phyloP scores from a whole-genome alignment of 2,329 filamentous ascomycete genomes.

The Aspergillus flavus region DNA sequence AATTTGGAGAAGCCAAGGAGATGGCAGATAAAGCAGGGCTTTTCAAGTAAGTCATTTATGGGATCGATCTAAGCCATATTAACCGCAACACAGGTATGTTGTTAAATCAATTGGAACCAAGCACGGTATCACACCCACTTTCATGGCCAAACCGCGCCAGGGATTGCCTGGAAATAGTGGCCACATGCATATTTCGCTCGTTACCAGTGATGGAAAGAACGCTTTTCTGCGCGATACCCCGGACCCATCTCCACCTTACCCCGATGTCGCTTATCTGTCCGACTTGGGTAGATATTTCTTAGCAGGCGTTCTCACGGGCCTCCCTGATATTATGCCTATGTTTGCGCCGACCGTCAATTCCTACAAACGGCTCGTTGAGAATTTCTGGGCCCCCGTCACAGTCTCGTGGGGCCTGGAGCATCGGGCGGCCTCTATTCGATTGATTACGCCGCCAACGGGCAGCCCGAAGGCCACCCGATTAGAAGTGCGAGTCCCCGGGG shows the following conservation, averaged over 20 bases:
- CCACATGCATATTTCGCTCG: conserved; percentile 91
- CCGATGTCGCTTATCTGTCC: conserved; percentile 77
- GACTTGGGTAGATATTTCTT: conserved; percentile 92
- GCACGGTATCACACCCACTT: conserved; percentile 91
- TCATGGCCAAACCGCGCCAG: conserved; percentile 96
- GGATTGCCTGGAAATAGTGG: conserved; percentile 93
- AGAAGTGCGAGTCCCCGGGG: conserved; percentile 91
- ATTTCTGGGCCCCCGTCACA: conserved; percentile 98
- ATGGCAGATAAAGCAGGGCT: conserved; percentile 92
- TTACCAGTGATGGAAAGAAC: conserved; percentile 79
- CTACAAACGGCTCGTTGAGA: conserved; percentile 97
- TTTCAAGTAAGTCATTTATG: conserved; percentile 70
- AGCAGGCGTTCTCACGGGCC: conserved; percentile 81
- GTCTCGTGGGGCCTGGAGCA: conserved; percentile 98
- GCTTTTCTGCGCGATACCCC: conserved; percentile 73
- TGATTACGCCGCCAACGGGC: conserved; percentile 85
- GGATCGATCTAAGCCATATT: conserved; percentile 8
- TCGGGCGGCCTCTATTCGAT: conserved; percentile 83
- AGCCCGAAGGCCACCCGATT: conserved; percentile 86
- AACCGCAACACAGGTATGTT: conserved; percentile 59
- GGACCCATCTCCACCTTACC: conserved; percentile 71
- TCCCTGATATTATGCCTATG: conserved; percentile 94
- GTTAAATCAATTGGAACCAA: conserved; percentile 87
- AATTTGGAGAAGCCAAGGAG: conserved; percentile 81
- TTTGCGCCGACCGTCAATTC: conserved; percentile 95